Percentiles rank a stretch among this genome's conserved stretches.
Evolutionary conservation across 2,329 filamentous ascomycete species (phyloP).

Genomic region (Eurotiales sp.): DNA sequence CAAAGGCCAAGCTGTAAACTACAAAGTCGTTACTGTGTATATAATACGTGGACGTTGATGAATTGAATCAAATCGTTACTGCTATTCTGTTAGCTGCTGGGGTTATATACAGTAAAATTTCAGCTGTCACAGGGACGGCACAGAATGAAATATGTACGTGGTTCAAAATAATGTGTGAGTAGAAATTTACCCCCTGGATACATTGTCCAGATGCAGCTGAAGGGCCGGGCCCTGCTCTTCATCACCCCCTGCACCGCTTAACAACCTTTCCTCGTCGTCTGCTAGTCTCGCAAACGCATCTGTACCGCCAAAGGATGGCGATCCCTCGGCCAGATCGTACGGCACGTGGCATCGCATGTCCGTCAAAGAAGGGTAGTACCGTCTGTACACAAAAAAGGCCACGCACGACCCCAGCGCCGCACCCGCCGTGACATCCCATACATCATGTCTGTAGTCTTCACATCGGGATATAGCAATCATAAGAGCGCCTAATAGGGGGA

Average conservation of each 20-base stretch:
- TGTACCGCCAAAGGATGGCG: not conserved
- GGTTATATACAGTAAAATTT: too few species aligned
- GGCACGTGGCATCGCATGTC: conserved; percentile 51
- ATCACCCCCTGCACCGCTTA: not conserved
- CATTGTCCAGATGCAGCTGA: conserved; percentile 6
- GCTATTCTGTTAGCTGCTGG: too few species aligned
- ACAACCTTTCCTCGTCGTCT: conserved; percentile 30
- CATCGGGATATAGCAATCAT: conserved; percentile 60
- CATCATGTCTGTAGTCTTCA: conserved; percentile 62
- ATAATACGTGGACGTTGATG: not conserved
- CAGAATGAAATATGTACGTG: too few species aligned
- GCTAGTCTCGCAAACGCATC: conserved; percentile 26
- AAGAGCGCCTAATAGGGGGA: conserved; percentile 54
- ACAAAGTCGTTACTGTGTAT: not conserved
- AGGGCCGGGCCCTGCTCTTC: not conserved
- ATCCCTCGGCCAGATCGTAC: conserved; percentile 30
- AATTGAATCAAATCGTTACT: too few species aligned
- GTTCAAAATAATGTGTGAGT: not conserved
- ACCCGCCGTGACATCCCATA: conserved; percentile 59
- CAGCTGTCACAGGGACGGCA: too few species aligned
- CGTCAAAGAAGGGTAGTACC: conserved; percentile 56
- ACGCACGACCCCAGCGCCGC: conserved; percentile 52
- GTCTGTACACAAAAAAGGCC: conserved; percentile 56
- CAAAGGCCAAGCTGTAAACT: conserved; percentile 74
- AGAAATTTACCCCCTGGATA: not conserved